phyloP scores from a whole-genome alignment of 306 rosid species.

The Hylodesmum podocarpum region DNA sequence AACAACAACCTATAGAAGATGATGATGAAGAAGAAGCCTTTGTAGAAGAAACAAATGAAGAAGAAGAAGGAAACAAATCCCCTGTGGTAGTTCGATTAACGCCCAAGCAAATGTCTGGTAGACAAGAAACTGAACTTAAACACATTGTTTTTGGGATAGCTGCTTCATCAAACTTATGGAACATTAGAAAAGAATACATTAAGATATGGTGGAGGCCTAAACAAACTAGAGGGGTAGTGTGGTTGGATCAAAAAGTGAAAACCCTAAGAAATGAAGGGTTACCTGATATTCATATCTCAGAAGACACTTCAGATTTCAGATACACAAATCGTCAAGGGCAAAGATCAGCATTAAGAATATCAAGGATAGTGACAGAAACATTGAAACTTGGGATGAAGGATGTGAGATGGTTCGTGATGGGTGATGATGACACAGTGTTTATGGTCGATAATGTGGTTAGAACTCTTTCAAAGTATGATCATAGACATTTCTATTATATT shows the following conservation, averaged over 20 bases:
- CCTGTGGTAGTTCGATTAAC: conserved; percentile 31
- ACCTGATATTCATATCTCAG: conserved; percentile 72
- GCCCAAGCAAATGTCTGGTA: background rate
- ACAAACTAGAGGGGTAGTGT: conserved; percentile 78
- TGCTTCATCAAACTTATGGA: conserved; percentile 74
- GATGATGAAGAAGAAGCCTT: background rate
- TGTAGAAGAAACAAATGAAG: background rate
- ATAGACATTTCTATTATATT: conserved; percentile 69
- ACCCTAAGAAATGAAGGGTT: conserved; percentile 41
- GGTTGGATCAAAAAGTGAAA: conserved; percentile 62
- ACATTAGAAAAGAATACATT: conserved; percentile 70
- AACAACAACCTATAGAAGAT: background rate
- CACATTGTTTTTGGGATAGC: conserved; percentile 89
- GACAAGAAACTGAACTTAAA: conserved; percentile 51
- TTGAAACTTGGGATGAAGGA: conserved; percentile 80
- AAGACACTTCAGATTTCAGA: conserved; percentile 51
- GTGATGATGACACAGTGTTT: conserved; percentile 89
- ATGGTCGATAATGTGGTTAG: conserved; percentile 75
- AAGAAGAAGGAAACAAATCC: background rate
- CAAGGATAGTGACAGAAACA: conserved; percentile 81
- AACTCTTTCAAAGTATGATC: conserved; percentile 67
- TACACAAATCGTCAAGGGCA: conserved; percentile 71
- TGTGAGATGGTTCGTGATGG: conserved; percentile 94
- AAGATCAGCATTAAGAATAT: conserved; percentile 84
- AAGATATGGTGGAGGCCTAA: conserved; percentile 88